These are phyloP conservation scores for Saraca asoca DNA, from an alignment of 331 rosid species.

Conservation along the genomic window DNA sequence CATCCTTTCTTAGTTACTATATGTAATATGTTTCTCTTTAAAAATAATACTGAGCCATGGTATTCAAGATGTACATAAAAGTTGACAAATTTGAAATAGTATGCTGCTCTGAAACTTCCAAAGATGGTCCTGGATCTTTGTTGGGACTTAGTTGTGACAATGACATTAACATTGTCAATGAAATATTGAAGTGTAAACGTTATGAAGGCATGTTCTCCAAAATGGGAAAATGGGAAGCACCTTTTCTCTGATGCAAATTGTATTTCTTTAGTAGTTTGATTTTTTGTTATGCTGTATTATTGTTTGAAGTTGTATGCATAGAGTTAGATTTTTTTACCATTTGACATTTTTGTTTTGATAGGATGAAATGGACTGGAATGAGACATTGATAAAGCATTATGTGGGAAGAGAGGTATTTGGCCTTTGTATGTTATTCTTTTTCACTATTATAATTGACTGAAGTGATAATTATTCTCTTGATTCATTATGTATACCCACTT, in stretches of 20 bases:
- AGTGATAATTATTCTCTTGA: neutral
- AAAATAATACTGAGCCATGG: neutral
- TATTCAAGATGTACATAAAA: neutral
- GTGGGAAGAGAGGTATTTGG: constrained; percentile 83
- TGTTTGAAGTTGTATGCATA: neutral
- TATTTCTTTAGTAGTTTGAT: constrained; percentile 1
- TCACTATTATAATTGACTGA: constrained; percentile 3
- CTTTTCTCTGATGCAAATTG: constrained; percentile 7
- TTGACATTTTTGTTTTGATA: constrained; percentile 41
- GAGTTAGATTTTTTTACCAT: constrained; percentile 13
- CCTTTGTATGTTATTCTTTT: constrained; percentile 3
- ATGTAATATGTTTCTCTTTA: too few species aligned
- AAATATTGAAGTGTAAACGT: neutral
- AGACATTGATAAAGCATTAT: constrained; percentile 65
- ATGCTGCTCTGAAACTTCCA: constrained; percentile 18
- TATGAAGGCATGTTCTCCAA: neutral
- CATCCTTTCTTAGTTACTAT: too few species aligned
- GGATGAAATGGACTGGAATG: constrained; percentile 88
- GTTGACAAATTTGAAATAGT: neutral
- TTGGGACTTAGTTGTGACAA: neutral
- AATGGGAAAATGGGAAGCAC: constrained; percentile 13
- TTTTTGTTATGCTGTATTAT: constrained; percentile 11
- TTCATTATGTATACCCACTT: constrained; percentile 10
- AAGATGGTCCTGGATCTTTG: constrained; percentile 6
- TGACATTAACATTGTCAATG: neutral